Evolutionary conservation across 2,329 filamentous ascomycete species (phyloP).

Genomic region (Verticillium nonalfalfae): DNA sequence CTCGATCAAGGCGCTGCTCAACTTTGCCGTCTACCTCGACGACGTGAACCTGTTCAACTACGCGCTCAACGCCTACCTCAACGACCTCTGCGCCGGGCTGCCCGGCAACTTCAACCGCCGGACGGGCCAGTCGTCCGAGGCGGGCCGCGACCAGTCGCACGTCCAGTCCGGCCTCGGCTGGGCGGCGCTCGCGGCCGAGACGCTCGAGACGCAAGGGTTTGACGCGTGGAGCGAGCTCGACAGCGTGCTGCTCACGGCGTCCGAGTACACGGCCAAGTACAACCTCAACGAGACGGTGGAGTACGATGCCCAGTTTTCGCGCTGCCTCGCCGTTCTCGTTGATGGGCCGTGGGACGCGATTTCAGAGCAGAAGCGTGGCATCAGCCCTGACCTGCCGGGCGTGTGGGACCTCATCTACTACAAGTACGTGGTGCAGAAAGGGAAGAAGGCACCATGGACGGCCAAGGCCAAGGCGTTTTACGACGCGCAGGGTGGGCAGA

Average conservation of each 20-base stretch:
- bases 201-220: constrained; percentile 24
- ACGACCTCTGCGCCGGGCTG: constrained; percentile 28
- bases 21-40: constrained; percentile 32
- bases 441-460: constrained; percentile 9
- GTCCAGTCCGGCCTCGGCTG: constrained; percentile 23
- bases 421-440: constrained; percentile 21
- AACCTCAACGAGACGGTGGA: constrained; percentile 25
- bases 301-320: constrained; percentile 26
- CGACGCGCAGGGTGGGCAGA: neutral
- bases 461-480: constrained; percentile 4
- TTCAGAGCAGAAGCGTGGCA: constrained; percentile 18
- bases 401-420: constrained; percentile 22
- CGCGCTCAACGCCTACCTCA: constrained; percentile 25
- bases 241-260: constrained; percentile 25
- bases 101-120: constrained; percentile 18
- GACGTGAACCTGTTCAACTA: constrained; percentile 33
- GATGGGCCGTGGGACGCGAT: constrained; percentile 27
- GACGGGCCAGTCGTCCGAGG: constrained; percentile 28
- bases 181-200: constrained; percentile 24
- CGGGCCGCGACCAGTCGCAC: constrained; percentile 30
- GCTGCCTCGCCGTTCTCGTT: constrained; percentile 31
- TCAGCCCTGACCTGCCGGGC: constrained; percentile 7
- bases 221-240: constrained; percentile 24
- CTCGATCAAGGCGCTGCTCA: constrained; percentile 29
- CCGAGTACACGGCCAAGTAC: constrained; percentile 31